A percentile compares a stretch with the other conserved stretches of the same genome.
Evolutionary conservation across 192 early-diverging fungal species (phyloP).

Genomic region (Coemansia interrupta): DNA sequence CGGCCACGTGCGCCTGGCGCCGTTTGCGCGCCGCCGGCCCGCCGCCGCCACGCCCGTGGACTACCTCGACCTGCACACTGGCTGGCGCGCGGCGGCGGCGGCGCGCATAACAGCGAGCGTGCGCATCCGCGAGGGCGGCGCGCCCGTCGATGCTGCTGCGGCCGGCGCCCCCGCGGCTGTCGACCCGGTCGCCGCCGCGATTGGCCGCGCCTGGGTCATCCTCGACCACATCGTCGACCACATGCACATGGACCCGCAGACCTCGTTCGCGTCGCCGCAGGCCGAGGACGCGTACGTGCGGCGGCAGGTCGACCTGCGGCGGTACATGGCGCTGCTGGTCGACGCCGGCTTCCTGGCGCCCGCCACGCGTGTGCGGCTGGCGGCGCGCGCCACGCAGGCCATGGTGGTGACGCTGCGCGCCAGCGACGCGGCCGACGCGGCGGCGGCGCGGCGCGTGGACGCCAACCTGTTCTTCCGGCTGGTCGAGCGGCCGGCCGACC

Average conservation of each 20-base stretch:
- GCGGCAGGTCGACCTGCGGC: constrained; percentile 56
- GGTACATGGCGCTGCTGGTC: constrained; percentile 71
- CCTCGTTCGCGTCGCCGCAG: constrained; percentile 28
- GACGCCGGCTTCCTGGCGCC: constrained; percentile 67
- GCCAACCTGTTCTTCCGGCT: constrained; percentile 79
- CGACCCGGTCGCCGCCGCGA: constrained; percentile 6
- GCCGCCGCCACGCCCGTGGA: constrained; percentile 13
- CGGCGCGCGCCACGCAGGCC: constrained; percentile 62
- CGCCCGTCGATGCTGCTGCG: neutral
- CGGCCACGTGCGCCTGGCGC: constrained; percentile 38
- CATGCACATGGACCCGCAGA: constrained; percentile 35
- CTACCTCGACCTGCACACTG: constrained; percentile 43
- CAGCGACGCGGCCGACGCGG: constrained; percentile 3
- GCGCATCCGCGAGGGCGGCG: constrained; percentile 24
- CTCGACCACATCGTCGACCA: constrained; percentile 36
- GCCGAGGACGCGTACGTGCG: constrained; percentile 52
- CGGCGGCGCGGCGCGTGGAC: constrained; percentile 18
- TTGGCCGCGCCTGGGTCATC: constrained; percentile 28
- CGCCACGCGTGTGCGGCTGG: constrained; percentile 37
- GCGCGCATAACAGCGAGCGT: too few relatives aligned
- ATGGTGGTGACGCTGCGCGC: constrained; percentile 76
- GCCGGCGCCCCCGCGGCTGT: neutral
- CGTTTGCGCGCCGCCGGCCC: constrained; percentile 15
- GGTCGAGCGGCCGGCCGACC: constrained; percentile 80
- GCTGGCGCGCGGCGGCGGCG: too few relatives aligned